Base-by-base conservation (phyloP, 202 grass and related monocot species). In the Setaria viridis region DNA sequence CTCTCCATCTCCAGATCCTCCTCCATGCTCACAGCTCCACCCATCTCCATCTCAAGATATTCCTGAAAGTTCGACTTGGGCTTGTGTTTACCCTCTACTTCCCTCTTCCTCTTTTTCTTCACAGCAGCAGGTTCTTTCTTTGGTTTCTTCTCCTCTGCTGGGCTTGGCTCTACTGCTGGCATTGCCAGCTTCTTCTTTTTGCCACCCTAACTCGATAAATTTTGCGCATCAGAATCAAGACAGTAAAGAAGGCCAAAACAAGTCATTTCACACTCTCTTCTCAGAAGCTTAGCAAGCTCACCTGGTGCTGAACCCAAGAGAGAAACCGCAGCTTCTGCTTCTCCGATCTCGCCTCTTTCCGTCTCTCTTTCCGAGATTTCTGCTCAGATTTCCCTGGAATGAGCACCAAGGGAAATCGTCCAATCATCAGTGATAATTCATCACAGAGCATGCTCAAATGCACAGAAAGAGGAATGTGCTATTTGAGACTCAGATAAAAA, bases 41-140 rank as follows among this genome's bases (percentile, higher is more conserved):
- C 82, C 88, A 85, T 96, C 29, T 99, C 96, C 82, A 95, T 85
- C 59, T 95, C 82, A 56, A 95, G 79, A 70, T 91, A 96, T 76
- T 94, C 90, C 58, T 91, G 78, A 45, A 99, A 96, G 50, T 95
- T 98, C 7, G 85, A 87, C 77, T 81, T 95, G 16, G 85, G 47
- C 41, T 94, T 97, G 21, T 0, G 66, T 58, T 74, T 92, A 72
- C 62, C 66, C 45, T 89, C 86, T 11, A 12, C 35, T 32, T 68
- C 89, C 7, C 67, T 82, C 53, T 77, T 86, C 62, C 83, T 90
- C 83, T 87, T 92, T 53, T 81, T 87, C 80, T 78, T 94, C 78
- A 80, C 15, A 9, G 8, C 12, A 19, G 25, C 25, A 11, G 72
- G 15, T 12, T 89, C 91, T 75, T 79, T 76, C 75, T 82, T 88